Base-by-base conservation (phyloP, 192 early-diverging fungal species). In the Podila epicladia region DNA sequence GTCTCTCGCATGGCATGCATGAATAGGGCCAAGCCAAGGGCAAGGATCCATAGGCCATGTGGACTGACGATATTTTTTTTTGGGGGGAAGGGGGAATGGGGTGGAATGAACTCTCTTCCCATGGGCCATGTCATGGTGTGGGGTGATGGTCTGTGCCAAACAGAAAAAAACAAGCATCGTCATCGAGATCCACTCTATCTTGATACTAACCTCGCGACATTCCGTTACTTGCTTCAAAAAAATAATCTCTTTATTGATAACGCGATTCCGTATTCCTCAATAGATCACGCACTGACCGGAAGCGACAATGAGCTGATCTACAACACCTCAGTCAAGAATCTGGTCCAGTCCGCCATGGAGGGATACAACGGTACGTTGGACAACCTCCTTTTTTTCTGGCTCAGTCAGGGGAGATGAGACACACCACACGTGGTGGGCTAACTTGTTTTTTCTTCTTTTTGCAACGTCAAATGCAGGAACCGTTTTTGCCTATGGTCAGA, bases 401-500 rank as follows among this genome's bases (percentile, higher is more conserved):
- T 45, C 11, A 11, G 4, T 15, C 53, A 45, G 11, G 22, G 62
- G 17, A 13, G 33, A 5, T 8, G 3, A 15, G 13, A 45, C 41
- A 17, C 13, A 45, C 41, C 0, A 45, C 2, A 45, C 53, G 5
- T 64, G 41, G 31, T 63, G 62, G 17, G 29, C 33, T 31, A 4
- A 64, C 11, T 4, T 62, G 32, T 63, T 22, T 28, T 32, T n/a
- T n/a, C n/a, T n/a, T n/a, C n/a, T n/a, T n/a, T 12, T 33, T 63
- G 73, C 15, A 65, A 65, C 17, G 71, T 67, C 67, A 11, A 55
- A 55, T 55, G 53, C 24, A 93, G 94, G 92, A 33, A 98, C 97
- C 4, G 95, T 99, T 4, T 99, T 99, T 88, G 96, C 98, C 5
- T 99, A 99, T 85, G 98, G 98, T 22, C 97, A 98, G 82, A 99